Evolutionary conservation across 139 green algal genomes (phyloP).

Genomic region (Microglena sp.): DNA sequence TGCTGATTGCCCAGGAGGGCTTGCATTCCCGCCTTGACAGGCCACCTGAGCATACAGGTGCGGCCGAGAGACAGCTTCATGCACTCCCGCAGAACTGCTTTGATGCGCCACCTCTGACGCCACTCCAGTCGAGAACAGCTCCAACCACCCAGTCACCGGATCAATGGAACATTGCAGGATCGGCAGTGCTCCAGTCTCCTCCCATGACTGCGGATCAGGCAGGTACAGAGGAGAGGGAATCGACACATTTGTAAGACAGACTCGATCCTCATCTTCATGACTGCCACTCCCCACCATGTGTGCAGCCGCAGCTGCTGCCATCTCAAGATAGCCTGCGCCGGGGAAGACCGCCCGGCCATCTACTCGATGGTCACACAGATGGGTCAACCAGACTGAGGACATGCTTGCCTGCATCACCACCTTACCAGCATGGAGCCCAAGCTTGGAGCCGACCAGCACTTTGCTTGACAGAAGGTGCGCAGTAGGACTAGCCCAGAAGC

Average conservation of each 20-base stretch:
- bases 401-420: background rate
- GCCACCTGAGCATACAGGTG: too few species aligned
- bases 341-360: slow-evolving; percentile 40
- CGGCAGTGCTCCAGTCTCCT: background rate
- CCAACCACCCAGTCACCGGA: too few species aligned
- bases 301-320: slow-evolving; percentile 18
- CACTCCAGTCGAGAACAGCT: too few species aligned
- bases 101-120: too few species aligned
- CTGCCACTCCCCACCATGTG: too few species aligned
- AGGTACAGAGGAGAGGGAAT: slow-evolving; percentile 18
- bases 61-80: too few species aligned
- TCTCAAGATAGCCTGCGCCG: slow-evolving; percentile 47
- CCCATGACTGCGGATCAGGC: background rate
- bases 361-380: slow-evolving; percentile 32
- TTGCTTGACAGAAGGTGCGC: slow-evolving; percentile 3
- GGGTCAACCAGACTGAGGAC: slow-evolving; percentile 14
- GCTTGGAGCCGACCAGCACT: background rate
- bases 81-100: too few species aligned
- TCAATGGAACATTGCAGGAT: too few species aligned
- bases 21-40: too few species aligned
- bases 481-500: background rate
- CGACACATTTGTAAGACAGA: background rate
- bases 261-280: too few species aligned
- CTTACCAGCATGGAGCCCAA: background rate
- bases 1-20: too few species aligned